Conservation (phyloP, 2,329 filamentous ascomycete species). For the Penicillium sp. region DNA sequence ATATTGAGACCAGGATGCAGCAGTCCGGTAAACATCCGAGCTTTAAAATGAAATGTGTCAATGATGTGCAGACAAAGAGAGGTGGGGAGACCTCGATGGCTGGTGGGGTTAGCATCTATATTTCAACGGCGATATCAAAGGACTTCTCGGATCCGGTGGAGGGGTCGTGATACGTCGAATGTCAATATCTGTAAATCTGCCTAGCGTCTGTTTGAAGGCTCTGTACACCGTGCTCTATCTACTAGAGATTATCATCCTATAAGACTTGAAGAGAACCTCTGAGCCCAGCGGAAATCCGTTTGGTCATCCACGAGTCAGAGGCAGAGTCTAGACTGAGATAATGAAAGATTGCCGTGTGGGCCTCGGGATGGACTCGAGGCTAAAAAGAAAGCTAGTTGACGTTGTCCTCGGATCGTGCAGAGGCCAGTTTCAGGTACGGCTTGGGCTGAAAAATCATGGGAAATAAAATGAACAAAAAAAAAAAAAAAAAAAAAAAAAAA, state of each 20-base stretch:
- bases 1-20: constrained; percentile 40
- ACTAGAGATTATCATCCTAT: no score
- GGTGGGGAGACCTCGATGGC: constrained; percentile 1
- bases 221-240: neutral
- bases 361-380: constrained; percentile 12
- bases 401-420: constrained; percentile 22
- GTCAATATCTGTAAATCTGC: neutral
- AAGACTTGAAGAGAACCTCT: no score
- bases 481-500: neutral
- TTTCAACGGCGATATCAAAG: constrained; percentile 3
- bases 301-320: constrained; percentile 1
- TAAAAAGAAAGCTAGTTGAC: constrained; percentile 9
- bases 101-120: constrained; percentile 5
- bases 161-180: constrained; percentile 22
- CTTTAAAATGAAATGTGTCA: constrained; percentile 20
- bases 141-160: constrained; percentile 20
- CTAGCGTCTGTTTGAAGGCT: no score
- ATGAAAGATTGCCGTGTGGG: constrained; percentile 10
- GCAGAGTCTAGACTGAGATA: constrained; percentile 8
- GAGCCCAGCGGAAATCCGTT: neutral
- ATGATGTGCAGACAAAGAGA: constrained; percentile 31
- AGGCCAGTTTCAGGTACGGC: constrained; percentile 24
- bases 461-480: neutral
- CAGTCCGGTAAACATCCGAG: constrained; percentile 26
- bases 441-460: constrained; percentile 11